A percentile compares a stretch with the other conserved stretches of the same genome.
Conservation (phyloP, 805 yeast genomes). For the Barnettozyma sp. region DNA sequence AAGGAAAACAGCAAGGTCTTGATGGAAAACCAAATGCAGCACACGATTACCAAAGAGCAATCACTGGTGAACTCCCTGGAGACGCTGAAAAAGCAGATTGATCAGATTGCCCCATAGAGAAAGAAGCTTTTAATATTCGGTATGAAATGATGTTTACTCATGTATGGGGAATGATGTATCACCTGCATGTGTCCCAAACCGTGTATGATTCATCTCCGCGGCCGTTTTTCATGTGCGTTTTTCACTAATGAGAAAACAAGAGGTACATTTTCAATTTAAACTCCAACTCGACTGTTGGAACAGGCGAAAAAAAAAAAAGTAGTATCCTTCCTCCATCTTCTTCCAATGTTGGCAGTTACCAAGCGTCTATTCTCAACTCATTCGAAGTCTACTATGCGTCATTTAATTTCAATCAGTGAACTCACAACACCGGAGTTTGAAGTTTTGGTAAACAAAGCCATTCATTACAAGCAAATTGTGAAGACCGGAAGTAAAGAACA, state of each 20-base stretch:
- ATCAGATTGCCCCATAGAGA: background rate
- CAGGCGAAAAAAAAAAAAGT: too few species aligned
- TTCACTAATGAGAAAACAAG: too few species aligned
- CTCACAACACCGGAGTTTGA: conserved; percentile 65
- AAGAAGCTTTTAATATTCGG: too few species aligned
- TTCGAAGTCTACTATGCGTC: conserved; percentile 35
- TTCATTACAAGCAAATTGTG: conserved; percentile 54
- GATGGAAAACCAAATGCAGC: background rate
- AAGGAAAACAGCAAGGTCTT: background rate
- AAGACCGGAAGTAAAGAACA: conserved; percentile 41
- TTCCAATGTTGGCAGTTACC: conserved; percentile 10
- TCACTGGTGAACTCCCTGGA: background rate
- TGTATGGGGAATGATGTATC: background rate
- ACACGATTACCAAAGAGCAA: background rate
- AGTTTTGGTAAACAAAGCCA: conserved; percentile 67
- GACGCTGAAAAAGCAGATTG: background rate
- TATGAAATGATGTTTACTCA: too few species aligned
- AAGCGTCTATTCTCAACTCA: conserved; percentile 18
- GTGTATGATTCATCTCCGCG: conserved; percentile 1
- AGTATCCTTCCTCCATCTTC: too few species aligned
- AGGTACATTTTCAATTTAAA: too few species aligned
- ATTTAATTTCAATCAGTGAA: conserved; percentile 76
- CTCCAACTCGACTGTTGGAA: too few species aligned
- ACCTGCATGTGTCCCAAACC: background rate
- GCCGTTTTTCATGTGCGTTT: too few species aligned